A percentile compares a stretch with the other conserved stretches of the same genome.
Evolutionary conservation across 192 early-diverging fungal species (phyloP).

Genomic region (Podila minutissima): DNA sequence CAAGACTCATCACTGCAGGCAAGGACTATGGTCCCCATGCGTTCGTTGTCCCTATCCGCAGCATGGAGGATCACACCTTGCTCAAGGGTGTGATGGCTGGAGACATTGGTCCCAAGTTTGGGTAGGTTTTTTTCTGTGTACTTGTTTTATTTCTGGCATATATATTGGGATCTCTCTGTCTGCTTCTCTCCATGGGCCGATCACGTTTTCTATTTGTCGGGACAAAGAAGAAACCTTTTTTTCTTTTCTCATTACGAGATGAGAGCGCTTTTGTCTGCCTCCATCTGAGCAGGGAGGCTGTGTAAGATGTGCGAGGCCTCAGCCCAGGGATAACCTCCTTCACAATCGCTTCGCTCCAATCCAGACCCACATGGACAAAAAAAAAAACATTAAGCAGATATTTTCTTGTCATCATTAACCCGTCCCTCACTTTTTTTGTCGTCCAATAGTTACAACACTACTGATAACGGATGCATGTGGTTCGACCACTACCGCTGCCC

Average conservation of each 20-base stretch:
- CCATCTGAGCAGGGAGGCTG: background rate
- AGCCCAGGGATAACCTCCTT: background rate
- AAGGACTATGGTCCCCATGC: slow-evolving; percentile 83
- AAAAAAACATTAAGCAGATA: background rate
- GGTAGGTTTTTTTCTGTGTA: slow-evolving; percentile 45
- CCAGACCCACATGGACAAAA: background rate
- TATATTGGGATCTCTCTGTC: too few relatives aligned
- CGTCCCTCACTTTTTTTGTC: background rate
- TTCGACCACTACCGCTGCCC: slow-evolving; percentile 86
- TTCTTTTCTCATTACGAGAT: background rate
- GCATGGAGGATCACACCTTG: slow-evolving; percentile 74
- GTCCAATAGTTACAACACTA: slow-evolving; percentile 67
- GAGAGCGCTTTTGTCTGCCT: background rate
- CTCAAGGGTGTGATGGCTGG: slow-evolving; percentile 84
- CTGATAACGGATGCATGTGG: slow-evolving; percentile 89
- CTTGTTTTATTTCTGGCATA: background rate
- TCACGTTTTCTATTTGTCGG: too few relatives aligned
- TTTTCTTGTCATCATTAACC: slow-evolving; percentile 2
- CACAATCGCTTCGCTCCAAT: background rate
- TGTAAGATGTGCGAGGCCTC: background rate
- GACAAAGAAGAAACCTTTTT: too few relatives aligned
- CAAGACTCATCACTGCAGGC: slow-evolving; percentile 76
- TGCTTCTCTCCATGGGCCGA: too few relatives aligned
- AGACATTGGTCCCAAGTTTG: slow-evolving; percentile 91
- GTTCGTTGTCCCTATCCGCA: slow-evolving; percentile 85